Percentiles rank a stretch among this genome's conserved stretches.
Evolutionary conservation across 2,329 filamentous ascomycete species (phyloP).

Genomic region (Penicillium sp.): DNA sequence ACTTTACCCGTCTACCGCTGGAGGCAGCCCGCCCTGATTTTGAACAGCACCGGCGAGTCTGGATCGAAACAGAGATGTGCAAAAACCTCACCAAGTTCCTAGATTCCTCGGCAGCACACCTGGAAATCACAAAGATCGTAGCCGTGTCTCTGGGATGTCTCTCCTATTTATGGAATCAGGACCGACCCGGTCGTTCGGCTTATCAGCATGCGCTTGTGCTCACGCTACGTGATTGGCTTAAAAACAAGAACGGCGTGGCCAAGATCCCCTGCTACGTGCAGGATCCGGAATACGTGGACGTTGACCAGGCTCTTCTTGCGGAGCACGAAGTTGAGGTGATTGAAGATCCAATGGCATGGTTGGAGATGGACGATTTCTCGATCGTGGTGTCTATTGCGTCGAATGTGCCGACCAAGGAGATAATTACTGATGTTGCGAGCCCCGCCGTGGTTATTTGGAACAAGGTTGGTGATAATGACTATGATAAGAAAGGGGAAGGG

Average conservation of each 20-base stretch:
- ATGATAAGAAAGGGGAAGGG: conserved; percentile 1
- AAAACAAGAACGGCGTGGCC: neutral
- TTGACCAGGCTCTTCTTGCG: conserved; percentile 16
- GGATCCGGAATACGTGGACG: conserved; percentile 19
- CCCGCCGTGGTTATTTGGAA: conserved; percentile 29
- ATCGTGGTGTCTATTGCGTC: conserved; percentile 34
- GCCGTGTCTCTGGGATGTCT: conserved; percentile 25
- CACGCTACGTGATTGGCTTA: conserved; percentile 12
- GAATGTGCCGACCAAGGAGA: conserved; percentile 36
- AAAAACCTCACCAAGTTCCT: conserved; percentile 14
- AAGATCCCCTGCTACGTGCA: conserved; percentile 23
- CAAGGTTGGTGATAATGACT: conserved; percentile 9
- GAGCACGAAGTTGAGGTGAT: conserved; percentile 19
- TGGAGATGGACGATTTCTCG: conserved; percentile 36
- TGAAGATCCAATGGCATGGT: conserved; percentile 33
- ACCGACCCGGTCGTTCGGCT: conserved; percentile 2
- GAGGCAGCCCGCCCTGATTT: neutral
- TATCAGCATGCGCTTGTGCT: conserved; percentile 15
- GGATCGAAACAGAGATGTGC: conserved; percentile 22
- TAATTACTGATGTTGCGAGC: conserved; percentile 38
- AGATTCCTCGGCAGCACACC: neutral
- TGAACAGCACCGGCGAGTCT: conserved; percentile 3
- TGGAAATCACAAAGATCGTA: conserved; percentile 25
- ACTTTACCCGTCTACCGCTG: neutral
- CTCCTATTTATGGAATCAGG: neutral